These are phyloP conservation scores for Elaeagnus macrophylla DNA, from an alignment of 306 rosid genomes.

Conservation along the genomic window DNA sequence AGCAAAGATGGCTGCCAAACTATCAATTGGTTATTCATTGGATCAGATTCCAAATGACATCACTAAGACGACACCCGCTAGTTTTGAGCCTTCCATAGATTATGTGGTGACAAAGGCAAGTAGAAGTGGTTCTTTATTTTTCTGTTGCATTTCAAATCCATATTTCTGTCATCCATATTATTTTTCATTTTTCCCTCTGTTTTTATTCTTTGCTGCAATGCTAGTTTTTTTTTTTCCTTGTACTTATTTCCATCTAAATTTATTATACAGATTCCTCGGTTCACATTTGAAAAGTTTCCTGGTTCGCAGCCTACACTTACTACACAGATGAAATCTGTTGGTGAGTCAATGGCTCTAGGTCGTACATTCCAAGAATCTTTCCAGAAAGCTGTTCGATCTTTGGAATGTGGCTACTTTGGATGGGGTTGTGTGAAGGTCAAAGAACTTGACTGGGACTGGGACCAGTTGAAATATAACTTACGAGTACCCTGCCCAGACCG, in stretches of 20 bases:
- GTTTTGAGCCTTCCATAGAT: slow-evolving; percentile 97
- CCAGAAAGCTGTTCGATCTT: slow-evolving; percentile 88
- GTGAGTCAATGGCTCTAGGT: slow-evolving; percentile 93
- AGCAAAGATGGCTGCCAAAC: slow-evolving; percentile 91
- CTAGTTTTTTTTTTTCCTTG: background rate
- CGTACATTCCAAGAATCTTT: slow-evolving; percentile 93
- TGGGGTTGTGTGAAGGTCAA: slow-evolving; percentile 79
- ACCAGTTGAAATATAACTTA: slow-evolving; percentile 74
- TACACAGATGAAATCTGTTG: slow-evolving; percentile 97
- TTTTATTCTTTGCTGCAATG: too few species aligned
- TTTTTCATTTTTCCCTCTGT: too few species aligned
- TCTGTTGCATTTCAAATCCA: background rate
- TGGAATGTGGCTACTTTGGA: slow-evolving; percentile 76
- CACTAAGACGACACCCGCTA: slow-evolving; percentile 86
- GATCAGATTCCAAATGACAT: slow-evolving; percentile 92
- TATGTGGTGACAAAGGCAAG: slow-evolving; percentile 93
- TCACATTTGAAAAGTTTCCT: slow-evolving; percentile 96
- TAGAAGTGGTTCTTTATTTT: slow-evolving; percentile 4
- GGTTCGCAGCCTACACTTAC: slow-evolving; percentile 92
- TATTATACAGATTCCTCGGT: slow-evolving; percentile 81
- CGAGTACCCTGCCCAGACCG: slow-evolving; percentile 95
- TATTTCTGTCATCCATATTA: too few species aligned
- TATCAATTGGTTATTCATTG: slow-evolving; percentile 83
- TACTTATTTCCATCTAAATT: slow-evolving; percentile 7
- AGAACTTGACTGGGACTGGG: slow-evolving; percentile 84